phyloP scores from a whole-genome alignment of 768 basidiomycete species.

The Kwoniella heveanensis region DNA sequence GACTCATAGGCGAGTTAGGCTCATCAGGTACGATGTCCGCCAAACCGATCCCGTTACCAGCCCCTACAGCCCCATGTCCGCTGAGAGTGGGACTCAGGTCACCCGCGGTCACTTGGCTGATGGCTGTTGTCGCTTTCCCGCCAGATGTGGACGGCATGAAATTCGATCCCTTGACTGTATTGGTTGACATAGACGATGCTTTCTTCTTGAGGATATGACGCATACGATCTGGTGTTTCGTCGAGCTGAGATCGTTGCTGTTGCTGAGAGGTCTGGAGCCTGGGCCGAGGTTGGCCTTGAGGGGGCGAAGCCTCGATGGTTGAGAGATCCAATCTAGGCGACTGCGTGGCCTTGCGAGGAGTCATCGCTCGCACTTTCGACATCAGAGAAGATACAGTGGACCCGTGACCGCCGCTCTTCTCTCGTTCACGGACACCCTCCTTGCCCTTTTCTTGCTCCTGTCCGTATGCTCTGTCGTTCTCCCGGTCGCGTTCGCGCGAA shows the following conservation, averaged over 20 bases:
- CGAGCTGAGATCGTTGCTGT: not conserved
- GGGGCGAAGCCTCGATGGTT: conserved; percentile 27
- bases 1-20: conserved; percentile 22
- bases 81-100: conserved; percentile 4
- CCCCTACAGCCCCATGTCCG: not conserved
- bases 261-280: not conserved
- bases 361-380: conserved; percentile 26
- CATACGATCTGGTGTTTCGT: conserved; percentile 9
- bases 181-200: conserved; percentile 24
- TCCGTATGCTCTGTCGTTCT: not conserved
- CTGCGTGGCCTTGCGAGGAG: conserved; percentile 8
- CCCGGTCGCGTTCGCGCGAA: conserved; percentile 1
- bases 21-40: not conserved
- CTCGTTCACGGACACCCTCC: not conserved
- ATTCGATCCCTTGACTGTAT: conserved; percentile 27
- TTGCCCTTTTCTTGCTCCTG: not conserved
- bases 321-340: conserved; percentile 12
- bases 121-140: conserved; percentile 28
- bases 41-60: conserved; percentile 1
- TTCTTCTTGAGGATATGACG: conserved; percentile 36
- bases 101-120: conserved; percentile 32
- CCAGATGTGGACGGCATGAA: conserved; percentile 23
- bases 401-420: not conserved
- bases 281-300: not conserved
- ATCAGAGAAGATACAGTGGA: conserved; percentile 20